Evolutionary conservation across 345 rosid genomes (phyloP).

Genomic region (Nasturtium officinale): DNA sequence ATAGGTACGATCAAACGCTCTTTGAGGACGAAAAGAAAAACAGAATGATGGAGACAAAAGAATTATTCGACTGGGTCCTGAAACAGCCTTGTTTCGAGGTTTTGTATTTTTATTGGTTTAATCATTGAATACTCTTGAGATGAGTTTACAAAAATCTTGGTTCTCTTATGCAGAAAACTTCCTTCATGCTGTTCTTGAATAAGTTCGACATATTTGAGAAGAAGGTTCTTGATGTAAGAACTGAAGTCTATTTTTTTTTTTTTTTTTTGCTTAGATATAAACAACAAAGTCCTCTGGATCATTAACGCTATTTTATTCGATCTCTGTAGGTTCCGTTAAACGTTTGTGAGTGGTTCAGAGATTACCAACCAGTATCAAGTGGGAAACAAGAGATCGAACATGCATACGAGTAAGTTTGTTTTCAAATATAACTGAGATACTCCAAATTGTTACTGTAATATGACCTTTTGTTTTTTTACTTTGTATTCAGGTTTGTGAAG

Average conservation of each 20-base stretch:
- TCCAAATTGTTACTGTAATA: not conserved
- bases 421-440: not conserved
- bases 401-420: conserved; percentile 81
- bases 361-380: conserved; percentile 81
- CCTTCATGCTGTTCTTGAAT: conserved; percentile 95
- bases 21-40: conserved; percentile 91
- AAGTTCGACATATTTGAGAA: conserved; percentile 97
- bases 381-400: conserved; percentile 97
- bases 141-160: not conserved
- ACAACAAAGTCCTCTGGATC: not conserved
- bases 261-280: not conserved
- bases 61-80: conserved; percentile 94
- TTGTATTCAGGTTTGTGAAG: conserved; percentile 71
- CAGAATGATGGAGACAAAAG: conserved; percentile 93
- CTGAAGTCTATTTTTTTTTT: not conserved
- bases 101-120: not conserved
- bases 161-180: conserved; percentile 77
- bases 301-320: not conserved
- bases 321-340: conserved; percentile 73
- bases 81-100: conserved; percentile 99
- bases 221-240: conserved; percentile 82
- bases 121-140: not conserved
- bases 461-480: not conserved
- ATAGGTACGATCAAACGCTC: conserved; percentile 91
- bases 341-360: conserved; percentile 92